Conservation (phyloP, 768 basidiomycete species). For the Trametes maxima region DNA sequence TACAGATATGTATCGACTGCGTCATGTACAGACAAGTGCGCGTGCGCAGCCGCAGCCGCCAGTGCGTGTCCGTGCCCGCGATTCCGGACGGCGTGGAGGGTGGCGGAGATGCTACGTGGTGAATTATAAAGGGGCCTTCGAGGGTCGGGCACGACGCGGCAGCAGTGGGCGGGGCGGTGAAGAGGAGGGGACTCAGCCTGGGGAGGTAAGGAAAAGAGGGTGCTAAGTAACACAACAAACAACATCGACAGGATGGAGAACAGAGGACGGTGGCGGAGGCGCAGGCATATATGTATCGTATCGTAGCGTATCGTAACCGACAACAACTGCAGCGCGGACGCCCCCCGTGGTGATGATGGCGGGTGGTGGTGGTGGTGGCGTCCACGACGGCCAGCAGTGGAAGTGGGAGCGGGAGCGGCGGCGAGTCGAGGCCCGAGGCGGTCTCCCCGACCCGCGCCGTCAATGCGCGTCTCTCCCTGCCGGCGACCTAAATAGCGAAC, state of each 20-base stretch:
- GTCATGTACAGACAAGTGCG: too few species aligned
- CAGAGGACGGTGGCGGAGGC: too few species aligned
- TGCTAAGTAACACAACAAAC: slow-evolving; percentile 7
- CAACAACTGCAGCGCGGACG: background rate
- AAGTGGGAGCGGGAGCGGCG: too few species aligned
- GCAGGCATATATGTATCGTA: slow-evolving; percentile 15
- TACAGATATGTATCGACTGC: too few species aligned
- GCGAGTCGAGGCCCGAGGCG: too few species aligned
- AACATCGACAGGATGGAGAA: background rate
- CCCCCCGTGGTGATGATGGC: too few species aligned
- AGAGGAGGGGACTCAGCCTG: slow-evolving; percentile 1
- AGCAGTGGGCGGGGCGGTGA: background rate
- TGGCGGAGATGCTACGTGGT: background rate
- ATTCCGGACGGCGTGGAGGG: background rate
- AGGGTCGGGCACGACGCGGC: background rate
- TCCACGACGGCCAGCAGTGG: too few species aligned
- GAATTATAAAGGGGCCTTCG: background rate
- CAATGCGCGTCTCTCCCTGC: background rate
- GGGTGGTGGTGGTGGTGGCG: too few species aligned
- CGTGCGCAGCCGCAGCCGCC: too few species aligned
- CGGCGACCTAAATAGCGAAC: background rate
- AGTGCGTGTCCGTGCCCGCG: too few species aligned
- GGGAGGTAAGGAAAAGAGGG: slow-evolving; percentile 12
- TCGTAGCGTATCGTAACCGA: background rate
- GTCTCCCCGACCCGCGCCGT: background rate